These are phyloP conservation scores for Discostella stelligera DNA, from an alignment of 352 stramenopile genomes.

Conservation along the genomic window DNA sequence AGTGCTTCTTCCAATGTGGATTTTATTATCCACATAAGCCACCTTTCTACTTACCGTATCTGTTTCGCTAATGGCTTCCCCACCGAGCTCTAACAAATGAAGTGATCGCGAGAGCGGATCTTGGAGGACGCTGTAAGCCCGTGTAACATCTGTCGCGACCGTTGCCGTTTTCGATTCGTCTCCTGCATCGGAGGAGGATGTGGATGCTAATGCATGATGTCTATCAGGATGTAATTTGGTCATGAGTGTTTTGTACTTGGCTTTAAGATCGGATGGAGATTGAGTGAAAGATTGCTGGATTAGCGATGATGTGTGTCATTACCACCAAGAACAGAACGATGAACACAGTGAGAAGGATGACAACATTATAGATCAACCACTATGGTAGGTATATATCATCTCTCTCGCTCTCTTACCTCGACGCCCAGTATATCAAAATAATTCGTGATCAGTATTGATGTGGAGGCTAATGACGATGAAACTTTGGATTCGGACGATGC, in stretches of 20 bases:
- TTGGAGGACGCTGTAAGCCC: constrained; percentile 57
- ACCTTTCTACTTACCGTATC: constrained; percentile 14
- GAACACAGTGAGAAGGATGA: not conserved
- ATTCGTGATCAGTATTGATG: not conserved
- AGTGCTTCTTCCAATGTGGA: not conserved
- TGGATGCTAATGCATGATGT: constrained; percentile 5
- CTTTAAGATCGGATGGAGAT: constrained; percentile 43
- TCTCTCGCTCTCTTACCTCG: constrained; percentile 1
- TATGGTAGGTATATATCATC: not conserved
- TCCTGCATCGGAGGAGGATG: constrained; percentile 2
- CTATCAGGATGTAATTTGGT: constrained; percentile 63
- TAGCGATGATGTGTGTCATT: too few relatives aligned
- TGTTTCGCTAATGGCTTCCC: constrained; percentile 37
- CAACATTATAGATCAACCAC: not conserved
- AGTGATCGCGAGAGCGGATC: constrained; percentile 51
- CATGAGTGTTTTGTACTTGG: constrained; percentile 65
- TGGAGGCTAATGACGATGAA: not conserved
- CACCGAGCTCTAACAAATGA: constrained; percentile 66
- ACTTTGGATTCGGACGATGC: not conserved
- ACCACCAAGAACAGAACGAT: not conserved
- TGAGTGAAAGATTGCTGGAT: constrained; percentile 34
- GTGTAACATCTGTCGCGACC: constrained; percentile 54
- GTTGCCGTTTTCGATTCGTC: constrained; percentile 14
- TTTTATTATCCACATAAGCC: constrained; percentile 8
- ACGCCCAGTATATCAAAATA: constrained; percentile 36